Evolutionary conservation across 306 rosid genomes (phyloP).

Genomic region (Malus fusca): DNA sequence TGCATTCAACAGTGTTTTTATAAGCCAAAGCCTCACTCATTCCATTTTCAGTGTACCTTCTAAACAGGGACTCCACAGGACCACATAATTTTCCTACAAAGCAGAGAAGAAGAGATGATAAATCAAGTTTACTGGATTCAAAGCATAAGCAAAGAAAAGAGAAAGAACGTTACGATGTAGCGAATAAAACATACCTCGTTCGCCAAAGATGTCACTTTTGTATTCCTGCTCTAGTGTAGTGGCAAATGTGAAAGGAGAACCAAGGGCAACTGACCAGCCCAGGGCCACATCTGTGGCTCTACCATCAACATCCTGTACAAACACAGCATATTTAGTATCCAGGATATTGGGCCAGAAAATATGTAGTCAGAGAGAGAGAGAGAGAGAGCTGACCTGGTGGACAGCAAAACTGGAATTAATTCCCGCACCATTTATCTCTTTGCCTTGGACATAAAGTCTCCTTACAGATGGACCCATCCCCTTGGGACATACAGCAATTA

Average conservation of each 20-base stretch:
- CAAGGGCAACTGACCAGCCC: conserved; percentile 98
- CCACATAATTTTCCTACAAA: conserved; percentile 81
- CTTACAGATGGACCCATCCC: conserved; percentile 99
- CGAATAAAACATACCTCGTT: conserved; percentile 49
- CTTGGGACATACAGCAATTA: conserved; percentile 95
- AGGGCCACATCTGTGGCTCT: conserved; percentile 92
- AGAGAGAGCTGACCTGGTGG: conserved; percentile 53
- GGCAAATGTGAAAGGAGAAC: conserved; percentile 94
- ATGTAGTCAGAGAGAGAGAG: not conserved
- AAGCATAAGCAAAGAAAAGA: not conserved
- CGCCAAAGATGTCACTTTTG: conserved; percentile 94
- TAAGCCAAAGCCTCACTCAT: conserved; percentile 84
- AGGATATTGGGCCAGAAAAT: not conserved
- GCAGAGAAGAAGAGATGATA: conserved; percentile 19
- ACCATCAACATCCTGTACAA: conserved; percentile 83
- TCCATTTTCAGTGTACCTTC: conserved; percentile 86
- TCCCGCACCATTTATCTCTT: conserved; percentile 95
- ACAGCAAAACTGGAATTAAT: conserved; percentile 90
- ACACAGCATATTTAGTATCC: not conserved
- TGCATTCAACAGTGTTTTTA: conserved; percentile 84
- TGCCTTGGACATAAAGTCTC: conserved; percentile 93
- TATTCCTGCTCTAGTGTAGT: conserved; percentile 94
- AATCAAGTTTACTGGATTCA: not conserved
- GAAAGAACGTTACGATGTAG: not conserved
- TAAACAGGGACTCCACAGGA: conserved; percentile 91